These are phyloP conservation scores for Mycena maculata DNA, from an alignment of 768 basidiomycete genomes.

Conservation along the genomic window DNA sequence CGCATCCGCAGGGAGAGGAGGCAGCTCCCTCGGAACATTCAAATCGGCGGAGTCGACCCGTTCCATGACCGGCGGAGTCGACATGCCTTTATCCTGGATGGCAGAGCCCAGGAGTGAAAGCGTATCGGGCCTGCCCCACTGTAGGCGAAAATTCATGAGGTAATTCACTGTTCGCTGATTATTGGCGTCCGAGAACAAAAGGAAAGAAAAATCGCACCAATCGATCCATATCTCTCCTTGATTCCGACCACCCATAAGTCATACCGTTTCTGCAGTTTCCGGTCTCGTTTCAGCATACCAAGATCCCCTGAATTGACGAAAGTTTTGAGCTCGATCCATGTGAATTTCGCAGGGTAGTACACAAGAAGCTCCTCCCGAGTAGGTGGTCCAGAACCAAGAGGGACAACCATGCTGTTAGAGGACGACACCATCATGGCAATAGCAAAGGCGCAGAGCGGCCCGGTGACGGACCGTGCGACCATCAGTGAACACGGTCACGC, in stretches of 20 bases:
- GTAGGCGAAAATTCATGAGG: constrained; percentile 73
- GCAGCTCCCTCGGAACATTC: constrained; percentile 33
- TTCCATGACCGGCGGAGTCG: constrained; percentile 22
- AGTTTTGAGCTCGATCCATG: constrained; percentile 79
- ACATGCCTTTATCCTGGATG: constrained; percentile 48
- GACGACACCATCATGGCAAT: not conserved
- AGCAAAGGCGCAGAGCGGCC: not conserved
- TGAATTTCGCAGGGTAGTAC: constrained; percentile 81
- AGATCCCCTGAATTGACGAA: constrained; percentile 88
- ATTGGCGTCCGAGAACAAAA: constrained; percentile 7
- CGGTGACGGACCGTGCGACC: too few relatives aligned
- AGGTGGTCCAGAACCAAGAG: constrained; percentile 69
- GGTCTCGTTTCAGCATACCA: constrained; percentile 82
- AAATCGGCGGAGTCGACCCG: constrained; percentile 11
- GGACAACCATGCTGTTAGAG: constrained; percentile 43
- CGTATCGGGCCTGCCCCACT: constrained; percentile 80
- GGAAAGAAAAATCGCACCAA: constrained; percentile 57
- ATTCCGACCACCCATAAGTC: constrained; percentile 67
- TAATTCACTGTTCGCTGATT: constrained; percentile 66
- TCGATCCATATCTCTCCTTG: constrained; percentile 69
- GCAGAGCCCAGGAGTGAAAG: constrained; percentile 69
- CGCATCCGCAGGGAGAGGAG: constrained; percentile 47
- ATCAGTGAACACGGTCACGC: too few relatives aligned
- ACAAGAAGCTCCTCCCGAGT: constrained; percentile 73
- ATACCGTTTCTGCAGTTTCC: constrained; percentile 75